phyloP scores from a whole-genome alignment of 371 early-diverging fungal species.

The Mortierella sp. region DNA sequence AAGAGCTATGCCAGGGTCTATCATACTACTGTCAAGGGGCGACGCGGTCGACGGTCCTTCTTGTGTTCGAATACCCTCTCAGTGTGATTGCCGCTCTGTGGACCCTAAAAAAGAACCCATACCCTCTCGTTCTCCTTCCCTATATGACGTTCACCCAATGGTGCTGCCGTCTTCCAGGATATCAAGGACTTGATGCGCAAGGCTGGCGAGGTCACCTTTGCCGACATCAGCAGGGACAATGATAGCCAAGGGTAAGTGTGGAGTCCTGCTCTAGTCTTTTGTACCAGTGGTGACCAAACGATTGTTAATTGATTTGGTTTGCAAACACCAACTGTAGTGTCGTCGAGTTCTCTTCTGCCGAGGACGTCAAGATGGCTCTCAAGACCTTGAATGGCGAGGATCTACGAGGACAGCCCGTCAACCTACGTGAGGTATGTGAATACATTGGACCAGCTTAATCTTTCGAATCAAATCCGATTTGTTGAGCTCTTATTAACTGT shows the following conservation, averaged over 20 bases:
- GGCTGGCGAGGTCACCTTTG: slow-evolving; percentile 95
- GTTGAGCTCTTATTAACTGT: background rate
- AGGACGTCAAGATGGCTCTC: slow-evolving; percentile 89
- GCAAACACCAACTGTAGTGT: slow-evolving; percentile 61
- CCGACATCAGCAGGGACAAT: slow-evolving; percentile 85
- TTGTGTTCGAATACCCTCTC: slow-evolving; percentile 22
- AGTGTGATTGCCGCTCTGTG: slow-evolving; percentile 46
- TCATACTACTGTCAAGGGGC: slow-evolving; percentile 17
- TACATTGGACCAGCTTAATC: background rate
- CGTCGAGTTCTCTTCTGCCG: slow-evolving; percentile 87
- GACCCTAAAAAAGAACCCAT: slow-evolving; percentile 53
- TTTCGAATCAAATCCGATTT: background rate
- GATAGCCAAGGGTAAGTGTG: slow-evolving; percentile 85
- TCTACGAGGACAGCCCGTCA: slow-evolving; percentile 81
- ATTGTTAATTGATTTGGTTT: background rate
- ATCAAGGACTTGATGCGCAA: slow-evolving; percentile 96
- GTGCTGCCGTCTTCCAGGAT: slow-evolving; percentile 75
- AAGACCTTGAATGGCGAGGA: slow-evolving; percentile 88
- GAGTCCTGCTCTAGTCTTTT: background rate
- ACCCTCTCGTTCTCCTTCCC: slow-evolving; percentile 41
- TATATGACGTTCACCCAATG: slow-evolving; percentile 24
- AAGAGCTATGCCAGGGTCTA: slow-evolving; percentile 13
- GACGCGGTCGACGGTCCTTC: slow-evolving; percentile 16
- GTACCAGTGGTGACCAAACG: no score
- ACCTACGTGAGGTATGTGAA: slow-evolving; percentile 77